Evolutionary conservation across 371 early-diverging fungal species (phyloP), one percentile per base, ranked within the genome.

Genomic region (Syncephalis plumigaleata): DNA sequence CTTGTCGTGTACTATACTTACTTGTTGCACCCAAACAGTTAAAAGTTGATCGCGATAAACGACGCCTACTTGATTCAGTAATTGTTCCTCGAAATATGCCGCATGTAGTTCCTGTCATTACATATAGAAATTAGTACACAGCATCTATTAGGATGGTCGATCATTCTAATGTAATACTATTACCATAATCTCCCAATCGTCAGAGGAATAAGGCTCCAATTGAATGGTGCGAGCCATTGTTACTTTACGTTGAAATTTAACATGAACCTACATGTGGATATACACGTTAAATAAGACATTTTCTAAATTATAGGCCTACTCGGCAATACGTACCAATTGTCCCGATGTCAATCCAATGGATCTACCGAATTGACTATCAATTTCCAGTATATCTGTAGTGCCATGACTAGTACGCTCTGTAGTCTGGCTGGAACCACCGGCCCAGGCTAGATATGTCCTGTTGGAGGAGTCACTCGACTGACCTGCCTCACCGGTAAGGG

Each of bases 181-280:
- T 68, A 80, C 82, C 58, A 90, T 44, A 36, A 87, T 82, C 54
- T 90, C 87, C 87, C 87, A 90, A 55, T 90, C 91, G 45, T 87
- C 87, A 42, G 69, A 73, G 0, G 82, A 70, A 47, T 69, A 55
- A 2, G 90, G 90, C 39, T 81, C 86, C 1, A 87, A 84, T 50
- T 77, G 61, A 1, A 89, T 81, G 3, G 77, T 67, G 7, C 62
- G 50, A 7, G 79, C 81, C 11, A 55, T 54, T 20, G 71, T 67
- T 4, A 72, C 65, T 47, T 71, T 64, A 47, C 68, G 66, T 42
- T 70, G 64, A 55, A 83, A 75, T 31, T 70, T 75, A 9, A 79
- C 71, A 39, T 62, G 58, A 42, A 82, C 74, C 79, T 82, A 48
- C 21, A 16, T 20, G 44, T 13, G 20, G 9, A 44, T 18, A 17